Evolutionary conservation across 1,284 basidiomycete species (phyloP).

Genomic region (Trametes pubescens): DNA sequence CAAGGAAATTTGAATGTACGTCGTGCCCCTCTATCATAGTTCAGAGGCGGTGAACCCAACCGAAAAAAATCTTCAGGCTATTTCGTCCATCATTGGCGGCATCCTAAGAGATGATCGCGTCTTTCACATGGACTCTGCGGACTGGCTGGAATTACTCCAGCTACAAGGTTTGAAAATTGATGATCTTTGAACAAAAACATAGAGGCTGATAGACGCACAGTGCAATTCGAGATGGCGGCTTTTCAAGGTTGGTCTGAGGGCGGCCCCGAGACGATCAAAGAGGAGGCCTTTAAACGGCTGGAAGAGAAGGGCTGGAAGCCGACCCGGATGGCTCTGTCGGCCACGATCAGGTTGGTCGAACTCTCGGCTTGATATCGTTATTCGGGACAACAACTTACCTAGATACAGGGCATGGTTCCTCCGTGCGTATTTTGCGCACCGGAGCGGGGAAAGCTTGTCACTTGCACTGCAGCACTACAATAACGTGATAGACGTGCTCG

Average conservation of each 20-base stretch:
- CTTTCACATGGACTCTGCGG: slow-evolving; percentile 40
- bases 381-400: neutral
- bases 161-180: slow-evolving; percentile 42
- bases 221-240: slow-evolving; percentile 41
- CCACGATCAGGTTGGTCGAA: slow-evolving; percentile 48
- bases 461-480: slow-evolving; percentile 32
- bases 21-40: neutral
- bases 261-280: slow-evolving; percentile 43
- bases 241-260: slow-evolving; percentile 44
- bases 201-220: slow-evolving; percentile 31
- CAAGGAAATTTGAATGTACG: slow-evolving; percentile 32
- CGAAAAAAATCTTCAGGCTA: slow-evolving; percentile 33
- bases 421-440: slow-evolving; percentile 26
- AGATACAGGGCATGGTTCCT: slow-evolving; percentile 32
- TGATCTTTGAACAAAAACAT: neutral
- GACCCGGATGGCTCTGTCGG: slow-evolving; percentile 47
- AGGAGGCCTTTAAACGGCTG: slow-evolving; percentile 45
- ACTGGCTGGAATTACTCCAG: slow-evolving; percentile 43
- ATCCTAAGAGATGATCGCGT: slow-evolving; percentile 46
- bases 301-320: slow-evolving; percentile 47
- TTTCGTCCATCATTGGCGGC: slow-evolving; percentile 42
- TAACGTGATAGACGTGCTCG: slow-evolving; percentile 47
- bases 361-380: neutral
- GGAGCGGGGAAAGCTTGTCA: slow-evolving; percentile 17
- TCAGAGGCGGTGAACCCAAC: too few relatives aligned